These are phyloP conservation scores for Lecanicillium sp. DNA, from an alignment of 2,329 filamentous ascomycete species.

Conservation along the genomic window DNA sequence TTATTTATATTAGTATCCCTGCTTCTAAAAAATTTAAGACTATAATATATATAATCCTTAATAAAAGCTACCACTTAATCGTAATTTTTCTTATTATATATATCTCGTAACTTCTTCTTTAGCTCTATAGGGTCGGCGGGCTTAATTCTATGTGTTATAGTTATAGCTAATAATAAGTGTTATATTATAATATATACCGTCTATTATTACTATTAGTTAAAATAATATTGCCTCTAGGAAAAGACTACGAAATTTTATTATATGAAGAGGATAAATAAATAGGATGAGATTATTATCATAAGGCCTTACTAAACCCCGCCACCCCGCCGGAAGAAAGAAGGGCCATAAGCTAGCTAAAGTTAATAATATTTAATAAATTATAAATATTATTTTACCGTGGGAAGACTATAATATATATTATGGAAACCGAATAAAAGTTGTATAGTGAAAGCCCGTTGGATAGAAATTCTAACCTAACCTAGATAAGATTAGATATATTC, in stretches of 20 bases:
- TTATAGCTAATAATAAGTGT: neutral
- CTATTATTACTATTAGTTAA: neutral
- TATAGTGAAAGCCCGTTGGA: no score
- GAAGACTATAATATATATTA: no score
- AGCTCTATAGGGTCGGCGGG: neutral
- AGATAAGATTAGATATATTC: no score
- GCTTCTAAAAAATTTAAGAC: neutral
- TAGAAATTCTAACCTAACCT: no score
- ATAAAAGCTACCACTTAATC: neutral
- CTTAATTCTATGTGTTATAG: neutral
- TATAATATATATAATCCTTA: neutral
- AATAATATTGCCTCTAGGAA: neutral
- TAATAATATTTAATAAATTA: no score
- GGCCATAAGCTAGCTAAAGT: no score
- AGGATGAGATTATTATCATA: no score
- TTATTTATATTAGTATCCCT: neutral
- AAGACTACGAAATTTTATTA: no score
- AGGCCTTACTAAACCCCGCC: neutral
- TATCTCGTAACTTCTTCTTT: neutral
- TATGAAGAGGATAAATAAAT: no score
- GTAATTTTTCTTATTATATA: neutral
- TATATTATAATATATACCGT: neutral
- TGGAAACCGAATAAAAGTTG: no score
- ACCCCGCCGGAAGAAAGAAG: neutral
- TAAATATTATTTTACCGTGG: no score